Evolutionary conservation across 2,329 filamentous ascomycete species (phyloP).

Genomic region (Diplodia sapinea): DNA sequence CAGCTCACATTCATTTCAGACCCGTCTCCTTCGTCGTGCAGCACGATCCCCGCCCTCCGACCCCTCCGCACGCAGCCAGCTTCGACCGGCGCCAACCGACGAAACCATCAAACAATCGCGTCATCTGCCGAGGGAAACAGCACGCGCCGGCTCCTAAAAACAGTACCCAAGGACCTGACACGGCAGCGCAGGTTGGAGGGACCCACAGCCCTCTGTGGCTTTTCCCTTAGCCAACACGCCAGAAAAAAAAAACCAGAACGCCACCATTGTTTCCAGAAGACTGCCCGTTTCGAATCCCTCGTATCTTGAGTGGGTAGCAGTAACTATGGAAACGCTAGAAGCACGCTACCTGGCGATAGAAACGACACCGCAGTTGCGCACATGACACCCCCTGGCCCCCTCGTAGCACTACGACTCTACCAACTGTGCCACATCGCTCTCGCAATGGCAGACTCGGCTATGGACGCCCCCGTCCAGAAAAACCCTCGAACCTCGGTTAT

Average conservation of each 20-base stretch:
- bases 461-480: neutral
- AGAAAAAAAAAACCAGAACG: neutral
- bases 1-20: neutral
- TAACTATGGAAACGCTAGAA: neutral
- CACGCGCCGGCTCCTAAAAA: neutral
- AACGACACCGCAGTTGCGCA: neutral
- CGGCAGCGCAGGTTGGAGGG: neutral
- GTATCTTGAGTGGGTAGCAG: neutral
- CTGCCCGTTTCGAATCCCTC: constrained; percentile 8
- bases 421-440: neutral
- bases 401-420: neutral
- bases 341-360: neutral
- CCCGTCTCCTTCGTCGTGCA: neutral
- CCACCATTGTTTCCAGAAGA: constrained; percentile 5
- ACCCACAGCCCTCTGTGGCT: neutral
- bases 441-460: neutral
- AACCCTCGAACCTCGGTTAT: neutral
- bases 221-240: neutral
- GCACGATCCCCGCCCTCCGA: neutral
- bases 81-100: neutral
- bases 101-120: neutral
- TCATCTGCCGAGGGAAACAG: neutral
- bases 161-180: neutral
- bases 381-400: neutral
- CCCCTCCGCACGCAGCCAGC: neutral